Conservation (phyloP, 1,284 basidiomycete species). For the Cutaneotrichosporon dermatis region DNA sequence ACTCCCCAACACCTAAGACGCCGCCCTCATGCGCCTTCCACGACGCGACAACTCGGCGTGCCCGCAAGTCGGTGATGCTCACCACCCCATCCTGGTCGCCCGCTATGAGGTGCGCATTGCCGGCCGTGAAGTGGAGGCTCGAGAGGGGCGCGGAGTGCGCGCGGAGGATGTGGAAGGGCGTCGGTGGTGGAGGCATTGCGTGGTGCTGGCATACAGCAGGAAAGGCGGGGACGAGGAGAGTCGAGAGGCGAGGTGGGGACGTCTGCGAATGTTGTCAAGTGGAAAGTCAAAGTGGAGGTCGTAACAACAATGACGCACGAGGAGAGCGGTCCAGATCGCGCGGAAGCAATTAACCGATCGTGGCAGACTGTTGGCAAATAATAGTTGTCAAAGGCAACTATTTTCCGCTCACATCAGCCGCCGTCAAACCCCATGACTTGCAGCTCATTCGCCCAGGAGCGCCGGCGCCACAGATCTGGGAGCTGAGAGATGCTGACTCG, state of each 20-base stretch:
- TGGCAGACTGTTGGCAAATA: not conserved
- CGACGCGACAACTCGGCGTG: slow-evolving; percentile 62
- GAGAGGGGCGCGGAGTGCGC: slow-evolving; percentile 60
- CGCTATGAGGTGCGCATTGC: slow-evolving; percentile 73
- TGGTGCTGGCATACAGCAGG: too few relatives aligned
- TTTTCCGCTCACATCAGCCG: not conserved
- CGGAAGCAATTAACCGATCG: too few relatives aligned
- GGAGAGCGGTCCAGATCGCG: not conserved
- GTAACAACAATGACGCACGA: too few relatives aligned
- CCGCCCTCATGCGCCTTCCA: slow-evolving; percentile 77
- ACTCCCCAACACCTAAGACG: slow-evolving; percentile 71
- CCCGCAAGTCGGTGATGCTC: slow-evolving; percentile 61
- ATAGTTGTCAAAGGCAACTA: slow-evolving; percentile 2
- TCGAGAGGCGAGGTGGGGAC: too few relatives aligned
- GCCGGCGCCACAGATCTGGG: too few relatives aligned
- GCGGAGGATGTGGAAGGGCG: slow-evolving; percentile 64
- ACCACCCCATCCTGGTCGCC: slow-evolving; percentile 59
- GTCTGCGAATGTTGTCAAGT: not conserved
- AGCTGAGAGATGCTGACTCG: too few relatives aligned
- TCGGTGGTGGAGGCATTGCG: slow-evolving; percentile 8
- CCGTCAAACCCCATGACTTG: too few relatives aligned
- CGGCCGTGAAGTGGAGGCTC: slow-evolving; percentile 56
- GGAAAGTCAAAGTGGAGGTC: too few relatives aligned
- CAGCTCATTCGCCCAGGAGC: too few relatives aligned
- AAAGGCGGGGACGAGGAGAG: too few relatives aligned